A percentile compares a stretch with the other conserved stretches of the same genome.
Conservation (phyloP, 257 asterid species). For the Solanum virginianum region DNA sequence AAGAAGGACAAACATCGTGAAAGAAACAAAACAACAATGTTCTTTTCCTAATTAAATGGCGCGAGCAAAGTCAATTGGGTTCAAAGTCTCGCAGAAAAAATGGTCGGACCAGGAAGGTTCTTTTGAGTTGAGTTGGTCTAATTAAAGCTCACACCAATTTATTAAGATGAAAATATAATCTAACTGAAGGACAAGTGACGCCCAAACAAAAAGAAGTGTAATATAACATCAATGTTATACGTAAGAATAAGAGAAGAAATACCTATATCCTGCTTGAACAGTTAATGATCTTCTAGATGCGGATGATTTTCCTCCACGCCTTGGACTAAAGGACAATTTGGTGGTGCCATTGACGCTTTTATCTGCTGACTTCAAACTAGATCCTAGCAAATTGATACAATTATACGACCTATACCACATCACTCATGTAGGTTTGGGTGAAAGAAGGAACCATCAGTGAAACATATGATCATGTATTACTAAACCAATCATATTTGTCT, state of each 20-base stretch:
- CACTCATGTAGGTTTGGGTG: not conserved
- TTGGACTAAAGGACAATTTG: conserved; percentile 29
- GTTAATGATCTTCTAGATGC: conserved; percentile 23
- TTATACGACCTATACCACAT: not conserved
- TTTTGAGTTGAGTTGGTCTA: not conserved
- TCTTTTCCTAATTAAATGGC: not conserved
- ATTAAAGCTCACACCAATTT: not conserved
- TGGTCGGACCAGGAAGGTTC: not conserved
- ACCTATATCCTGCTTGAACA: conserved; percentile 56
- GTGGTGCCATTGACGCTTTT: conserved; percentile 25
- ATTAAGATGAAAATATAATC: not conserved
- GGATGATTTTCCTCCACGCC: conserved; percentile 21
- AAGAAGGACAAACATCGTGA: not conserved
- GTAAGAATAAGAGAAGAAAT: not conserved
- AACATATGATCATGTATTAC: not conserved
- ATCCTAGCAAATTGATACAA: conserved; percentile 14
- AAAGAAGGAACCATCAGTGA: not conserved
- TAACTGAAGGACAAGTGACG: not conserved
- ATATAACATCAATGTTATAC: not conserved
- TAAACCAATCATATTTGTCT: not conserved
- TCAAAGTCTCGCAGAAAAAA: not conserved
- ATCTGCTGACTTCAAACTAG: conserved; percentile 25
- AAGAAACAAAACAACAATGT: not conserved
- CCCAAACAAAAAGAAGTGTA: not conserved
- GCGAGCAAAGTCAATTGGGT: not conserved